Evolutionary conservation across 139 green algal genomes (phyloP).

Genomic region (Picochlorum sp.): DNA sequence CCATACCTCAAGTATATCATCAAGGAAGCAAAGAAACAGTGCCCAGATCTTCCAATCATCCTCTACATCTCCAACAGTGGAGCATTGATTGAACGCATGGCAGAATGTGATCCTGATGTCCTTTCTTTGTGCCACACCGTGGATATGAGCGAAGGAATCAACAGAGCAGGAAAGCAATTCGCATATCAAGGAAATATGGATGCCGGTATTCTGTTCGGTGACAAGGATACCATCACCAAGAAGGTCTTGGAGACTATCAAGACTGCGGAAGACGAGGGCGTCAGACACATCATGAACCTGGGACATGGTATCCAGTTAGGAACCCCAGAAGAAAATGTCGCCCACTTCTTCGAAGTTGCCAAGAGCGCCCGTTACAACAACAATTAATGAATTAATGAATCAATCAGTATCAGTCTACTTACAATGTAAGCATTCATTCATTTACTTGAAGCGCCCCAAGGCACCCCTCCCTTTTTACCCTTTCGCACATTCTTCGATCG

Average conservation of each 20-base stretch:
- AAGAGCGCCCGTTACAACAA: conserved; percentile 23
- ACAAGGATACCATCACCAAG: conserved; percentile 65
- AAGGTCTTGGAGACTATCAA: conserved; percentile 68
- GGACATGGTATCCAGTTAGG: conserved; percentile 75
- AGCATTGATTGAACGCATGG: conserved; percentile 90
- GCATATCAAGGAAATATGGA: conserved; percentile 92
- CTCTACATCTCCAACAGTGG: conserved; percentile 86
- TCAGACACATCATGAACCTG: conserved; percentile 88
- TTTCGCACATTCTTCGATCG: neutral
- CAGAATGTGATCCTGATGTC: conserved; percentile 66
- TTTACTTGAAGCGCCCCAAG: no score
- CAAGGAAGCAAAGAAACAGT: conserved; percentile 31
- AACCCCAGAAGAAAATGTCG: conserved; percentile 93
- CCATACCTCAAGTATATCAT: conserved; percentile 81
- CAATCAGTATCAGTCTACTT: neutral
- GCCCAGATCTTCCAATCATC: conserved; percentile 83
- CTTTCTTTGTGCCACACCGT: conserved; percentile 81
- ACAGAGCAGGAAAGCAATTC: conserved; percentile 64
- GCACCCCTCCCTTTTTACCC: no score
- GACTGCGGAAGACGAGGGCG: conserved; percentile 43
- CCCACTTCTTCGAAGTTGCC: conserved; percentile 90
- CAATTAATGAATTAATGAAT: conserved; percentile 1
- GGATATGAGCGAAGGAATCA: conserved; percentile 75
- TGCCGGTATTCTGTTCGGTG: conserved; percentile 78
- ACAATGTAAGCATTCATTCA: no score